Conservation (phyloP, 345 rosid genomes). For the Eucalyptus coolabah region DNA sequence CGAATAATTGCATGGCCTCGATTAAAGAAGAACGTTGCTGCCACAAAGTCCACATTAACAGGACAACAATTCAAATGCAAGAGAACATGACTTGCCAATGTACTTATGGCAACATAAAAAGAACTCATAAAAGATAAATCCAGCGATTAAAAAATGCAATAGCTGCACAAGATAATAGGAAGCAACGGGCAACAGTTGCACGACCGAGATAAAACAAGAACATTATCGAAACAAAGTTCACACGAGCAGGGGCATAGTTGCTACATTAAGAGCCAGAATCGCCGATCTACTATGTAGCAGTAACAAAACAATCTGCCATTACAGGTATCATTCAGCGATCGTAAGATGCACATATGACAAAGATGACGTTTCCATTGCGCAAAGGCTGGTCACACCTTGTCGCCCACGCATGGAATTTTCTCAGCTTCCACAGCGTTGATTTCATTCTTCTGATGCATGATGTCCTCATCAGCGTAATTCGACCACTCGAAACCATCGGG, state of each 20-base stretch:
- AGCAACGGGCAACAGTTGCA: neutral
- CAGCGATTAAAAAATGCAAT: neutral
- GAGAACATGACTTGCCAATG: neutral
- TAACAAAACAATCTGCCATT: neutral
- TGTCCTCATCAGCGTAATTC: constrained; percentile 31
- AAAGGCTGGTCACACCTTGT: constrained; percentile 37
- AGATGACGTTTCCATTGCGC: neutral
- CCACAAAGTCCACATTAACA: neutral
- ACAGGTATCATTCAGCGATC: neutral
- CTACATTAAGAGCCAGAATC: neutral
- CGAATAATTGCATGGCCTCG: neutral
- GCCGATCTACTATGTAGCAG: neutral
- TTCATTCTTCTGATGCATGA: constrained; percentile 34
- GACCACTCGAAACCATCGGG: constrained; percentile 31
- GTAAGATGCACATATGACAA: neutral
- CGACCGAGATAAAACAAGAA: neutral
- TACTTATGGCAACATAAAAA: neutral
- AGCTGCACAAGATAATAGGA: neutral
- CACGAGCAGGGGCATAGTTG: neutral
- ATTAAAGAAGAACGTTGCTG: neutral
- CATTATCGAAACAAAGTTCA: neutral
- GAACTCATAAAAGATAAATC: neutral
- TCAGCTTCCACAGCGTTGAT: constrained; percentile 44
- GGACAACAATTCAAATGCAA: neutral
- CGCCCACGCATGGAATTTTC: constrained; percentile 69